Conservation (phyloP, 2,329 filamentous ascomycete species). For the Fonsecaea erecta region DNA sequence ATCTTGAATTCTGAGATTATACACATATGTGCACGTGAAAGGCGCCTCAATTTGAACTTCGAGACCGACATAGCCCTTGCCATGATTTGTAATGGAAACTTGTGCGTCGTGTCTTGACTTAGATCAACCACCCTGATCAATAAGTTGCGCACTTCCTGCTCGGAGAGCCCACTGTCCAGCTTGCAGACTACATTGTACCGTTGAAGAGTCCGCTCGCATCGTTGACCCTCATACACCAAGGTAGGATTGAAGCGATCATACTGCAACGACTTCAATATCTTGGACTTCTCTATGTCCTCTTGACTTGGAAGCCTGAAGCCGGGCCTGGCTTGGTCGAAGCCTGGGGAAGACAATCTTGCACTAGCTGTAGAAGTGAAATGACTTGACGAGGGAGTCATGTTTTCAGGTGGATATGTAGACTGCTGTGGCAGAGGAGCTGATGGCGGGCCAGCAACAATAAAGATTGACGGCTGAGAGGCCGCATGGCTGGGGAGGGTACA, state of each 20-base stretch:
- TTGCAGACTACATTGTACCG: slow-evolving; percentile 88
- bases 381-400: neutral
- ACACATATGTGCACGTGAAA: slow-evolving; percentile 95
- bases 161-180: too few species aligned
- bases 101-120: too few species aligned
- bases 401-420: neutral
- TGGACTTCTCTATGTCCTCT: slow-evolving; percentile 75
- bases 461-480: neutral
- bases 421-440: neutral
- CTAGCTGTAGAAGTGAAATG: neutral
- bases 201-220: slow-evolving; percentile 80
- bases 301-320: slow-evolving; percentile 38
- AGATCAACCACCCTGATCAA: too few species aligned
- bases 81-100: too few species aligned
- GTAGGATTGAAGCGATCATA: slow-evolving; percentile 80
- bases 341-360: slow-evolving; percentile 19
- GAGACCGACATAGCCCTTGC: slow-evolving; percentile 70
- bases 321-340: neutral
- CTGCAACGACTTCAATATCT: slow-evolving; percentile 81
- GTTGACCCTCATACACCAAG: slow-evolving; percentile 79
- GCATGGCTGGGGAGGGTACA: neutral
- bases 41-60: slow-evolving; percentile 81
- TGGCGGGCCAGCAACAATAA: neutral
- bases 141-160: too few species aligned
- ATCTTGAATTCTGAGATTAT: slow-evolving; percentile 87